A percentile compares a stretch with the other conserved stretches of the same genome.
These are phyloP conservation scores for Dryas drummondii DNA, from an alignment of 306 rosid species.

Conservation along the genomic window DNA sequence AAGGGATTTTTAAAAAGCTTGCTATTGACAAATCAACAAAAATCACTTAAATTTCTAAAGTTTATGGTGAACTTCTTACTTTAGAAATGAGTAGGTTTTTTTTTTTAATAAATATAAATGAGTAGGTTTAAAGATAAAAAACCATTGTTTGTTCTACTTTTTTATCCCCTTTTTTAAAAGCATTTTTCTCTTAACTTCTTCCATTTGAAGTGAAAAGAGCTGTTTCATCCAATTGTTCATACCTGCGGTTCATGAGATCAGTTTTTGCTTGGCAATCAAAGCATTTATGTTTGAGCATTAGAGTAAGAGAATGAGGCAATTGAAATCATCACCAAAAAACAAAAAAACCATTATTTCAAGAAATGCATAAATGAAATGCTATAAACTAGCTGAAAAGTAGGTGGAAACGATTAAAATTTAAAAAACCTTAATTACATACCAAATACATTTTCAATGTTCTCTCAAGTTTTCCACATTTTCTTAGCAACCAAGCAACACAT, in stretches of 20 bases:
- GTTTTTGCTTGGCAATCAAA: too few relatives aligned
- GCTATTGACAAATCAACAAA: slow-evolving; percentile 33
- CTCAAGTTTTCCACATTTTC: too few relatives aligned
- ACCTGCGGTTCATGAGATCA: neutral
- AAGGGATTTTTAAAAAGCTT: slow-evolving; percentile 22
- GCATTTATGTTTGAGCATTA: too few relatives aligned
- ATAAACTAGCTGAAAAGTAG: too few relatives aligned
- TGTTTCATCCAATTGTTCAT: neutral
- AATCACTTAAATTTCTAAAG: neutral
- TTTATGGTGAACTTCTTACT: neutral
- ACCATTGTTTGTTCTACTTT: neutral
- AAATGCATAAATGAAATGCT: too few relatives aligned
- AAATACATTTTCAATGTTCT: too few relatives aligned
- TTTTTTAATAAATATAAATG: neutral
- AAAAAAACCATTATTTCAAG: too few relatives aligned
- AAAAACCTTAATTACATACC: too few relatives aligned
- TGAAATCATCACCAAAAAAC: too few relatives aligned
- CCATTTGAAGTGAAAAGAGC: neutral
- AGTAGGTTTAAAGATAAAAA: slow-evolving; percentile 11
- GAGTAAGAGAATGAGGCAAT: too few relatives aligned
- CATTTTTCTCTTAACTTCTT: neutral
- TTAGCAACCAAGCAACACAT: too few relatives aligned
- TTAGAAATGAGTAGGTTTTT: slow-evolving; percentile 11
- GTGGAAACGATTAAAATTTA: too few relatives aligned
- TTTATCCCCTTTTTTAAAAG: neutral